phyloP scores from a whole-genome alignment of 495 filamentous ascomycete genomes.

The Ramalina intermedia region DNA sequence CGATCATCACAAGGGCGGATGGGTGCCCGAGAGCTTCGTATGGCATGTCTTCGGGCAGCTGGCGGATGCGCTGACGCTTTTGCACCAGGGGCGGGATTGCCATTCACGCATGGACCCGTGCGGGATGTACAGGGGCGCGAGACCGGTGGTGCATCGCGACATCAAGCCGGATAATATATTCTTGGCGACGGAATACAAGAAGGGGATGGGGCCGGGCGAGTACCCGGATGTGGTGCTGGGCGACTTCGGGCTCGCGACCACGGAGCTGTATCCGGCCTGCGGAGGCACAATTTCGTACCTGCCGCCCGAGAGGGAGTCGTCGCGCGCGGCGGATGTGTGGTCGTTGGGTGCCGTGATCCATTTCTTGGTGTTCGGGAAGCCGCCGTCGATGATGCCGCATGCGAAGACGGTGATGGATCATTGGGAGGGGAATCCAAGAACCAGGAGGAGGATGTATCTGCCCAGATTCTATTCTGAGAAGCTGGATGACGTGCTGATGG shows the following conservation, averaged over 20 bases:
- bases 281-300: neutral
- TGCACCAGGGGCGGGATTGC: conserved; percentile 11
- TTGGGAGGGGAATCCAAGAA: neutral
- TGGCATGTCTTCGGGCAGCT: conserved; percentile 20
- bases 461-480: neutral
- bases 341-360: conserved; percentile 1
- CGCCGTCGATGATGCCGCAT: neutral
- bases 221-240: conserved; percentile 19
- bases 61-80: conserved; percentile 17
- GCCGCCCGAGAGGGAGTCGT: neutral
- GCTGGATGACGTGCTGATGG: neutral
- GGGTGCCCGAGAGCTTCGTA: conserved; percentile 17
- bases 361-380: neutral
- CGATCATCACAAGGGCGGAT: neutral
- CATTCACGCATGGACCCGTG: neutral
- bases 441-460: neutral
- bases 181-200: conserved; percentile 6
- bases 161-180: conserved; percentile 35
- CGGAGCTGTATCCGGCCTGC: neutral
- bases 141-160: conserved; percentile 28
- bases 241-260: conserved; percentile 20
- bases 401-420: neutral
- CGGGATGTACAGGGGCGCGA: conserved; percentile 5
- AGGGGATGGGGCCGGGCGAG: neutral
- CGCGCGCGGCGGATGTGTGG: conserved; percentile 1